phyloP scores from a whole-genome alignment of 345 rosid species.

The Syzygium oleosum region DNA sequence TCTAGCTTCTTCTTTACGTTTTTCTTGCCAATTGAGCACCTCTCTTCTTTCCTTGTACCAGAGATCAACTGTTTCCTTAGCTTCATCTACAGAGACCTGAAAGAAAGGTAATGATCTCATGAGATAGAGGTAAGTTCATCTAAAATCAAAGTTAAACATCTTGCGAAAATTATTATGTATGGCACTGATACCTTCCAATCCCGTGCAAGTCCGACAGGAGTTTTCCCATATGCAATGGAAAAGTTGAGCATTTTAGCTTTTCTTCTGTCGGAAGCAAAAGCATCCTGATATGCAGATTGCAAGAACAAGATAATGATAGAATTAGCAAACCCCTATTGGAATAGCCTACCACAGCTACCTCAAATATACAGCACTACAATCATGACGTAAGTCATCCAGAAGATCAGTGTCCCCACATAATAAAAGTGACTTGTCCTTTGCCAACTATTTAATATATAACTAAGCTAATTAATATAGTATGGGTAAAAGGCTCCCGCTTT shows the following conservation, averaged over 20 bases:
- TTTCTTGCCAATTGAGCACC: conserved; percentile 79
- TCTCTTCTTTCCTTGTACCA: conserved; percentile 93
- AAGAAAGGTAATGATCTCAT: neutral
- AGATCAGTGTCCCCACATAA: neutral
- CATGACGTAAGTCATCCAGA: neutral
- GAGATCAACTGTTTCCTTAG: conserved; percentile 68
- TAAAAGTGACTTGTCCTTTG: neutral
- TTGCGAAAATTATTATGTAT: neutral
- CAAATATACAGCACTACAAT: neutral
- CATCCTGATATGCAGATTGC: conserved; percentile 35
- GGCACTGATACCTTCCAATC: conserved; percentile 79
- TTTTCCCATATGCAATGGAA: conserved; percentile 97
- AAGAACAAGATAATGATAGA: neutral
- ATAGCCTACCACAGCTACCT: neutral
- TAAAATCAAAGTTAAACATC: neutral
- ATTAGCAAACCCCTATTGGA: neutral
- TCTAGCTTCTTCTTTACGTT: conserved; percentile 58
- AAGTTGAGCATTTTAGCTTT: conserved; percentile 98
- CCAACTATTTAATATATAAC: neutral
- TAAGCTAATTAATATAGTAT: neutral
- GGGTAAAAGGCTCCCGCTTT: neutral
- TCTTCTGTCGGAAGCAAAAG: conserved; percentile 78
- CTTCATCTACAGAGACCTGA: conserved; percentile 82
- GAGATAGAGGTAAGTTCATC: neutral
- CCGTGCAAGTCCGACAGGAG: conserved; percentile 74